A percentile compares a stretch with the other conserved stretches of the same genome.
Conservation (phyloP, 345 rosid species). For the Arabidopsis thaliana region DNA sequence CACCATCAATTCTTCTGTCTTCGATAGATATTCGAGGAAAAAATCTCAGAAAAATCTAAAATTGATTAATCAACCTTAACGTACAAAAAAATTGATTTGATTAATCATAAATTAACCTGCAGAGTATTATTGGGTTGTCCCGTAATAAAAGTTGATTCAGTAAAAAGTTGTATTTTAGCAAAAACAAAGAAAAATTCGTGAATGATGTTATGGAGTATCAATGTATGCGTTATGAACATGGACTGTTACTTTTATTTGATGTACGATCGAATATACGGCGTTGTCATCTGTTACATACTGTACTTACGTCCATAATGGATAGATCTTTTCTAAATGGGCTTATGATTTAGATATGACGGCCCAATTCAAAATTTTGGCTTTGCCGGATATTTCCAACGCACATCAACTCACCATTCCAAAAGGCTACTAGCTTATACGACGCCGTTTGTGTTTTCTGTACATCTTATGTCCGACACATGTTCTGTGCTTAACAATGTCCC, state of each 20-base stretch:
- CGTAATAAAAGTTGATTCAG: neutral
- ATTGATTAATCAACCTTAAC: too few relatives aligned
- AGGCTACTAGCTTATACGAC: neutral
- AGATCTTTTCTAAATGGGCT: constrained; percentile 21
- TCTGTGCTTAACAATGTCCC: neutral
- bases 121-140: neutral
- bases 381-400: neutral
- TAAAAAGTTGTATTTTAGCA: neutral
- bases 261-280: neutral
- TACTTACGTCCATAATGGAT: neutral
- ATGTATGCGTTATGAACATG: neutral
- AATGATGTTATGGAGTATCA: neutral
- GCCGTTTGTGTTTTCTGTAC: neutral
- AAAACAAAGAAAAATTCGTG: neutral
- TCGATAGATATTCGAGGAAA: neutral
- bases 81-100: too few relatives aligned
- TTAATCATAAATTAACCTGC: constrained; percentile 11
- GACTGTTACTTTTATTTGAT: neutral
- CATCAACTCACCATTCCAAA: neutral
- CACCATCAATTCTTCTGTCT: constrained; percentile 24
- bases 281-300: neutral
- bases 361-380: constrained; percentile 7
- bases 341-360: constrained; percentile 3
- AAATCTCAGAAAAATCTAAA: neutral
- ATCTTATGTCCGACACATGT: constrained; percentile 19